phyloP scores from a whole-genome alignment of 176 grass and related monocot species.

The Triticum dicoccoides region DNA sequence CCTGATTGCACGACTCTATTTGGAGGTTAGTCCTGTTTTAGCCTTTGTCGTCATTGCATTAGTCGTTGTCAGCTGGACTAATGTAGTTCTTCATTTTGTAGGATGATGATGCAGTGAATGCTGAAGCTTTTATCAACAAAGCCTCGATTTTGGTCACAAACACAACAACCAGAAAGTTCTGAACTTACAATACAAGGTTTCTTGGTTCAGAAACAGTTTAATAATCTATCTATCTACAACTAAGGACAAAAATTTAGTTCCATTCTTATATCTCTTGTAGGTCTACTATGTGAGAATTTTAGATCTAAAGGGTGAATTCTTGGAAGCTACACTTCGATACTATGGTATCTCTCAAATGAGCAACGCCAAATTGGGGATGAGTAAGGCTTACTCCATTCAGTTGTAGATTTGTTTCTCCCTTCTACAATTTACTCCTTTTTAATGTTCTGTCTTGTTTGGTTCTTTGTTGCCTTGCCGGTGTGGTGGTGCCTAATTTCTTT shows the following conservation, averaged over 20 bases:
- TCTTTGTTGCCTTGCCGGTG: too few species aligned
- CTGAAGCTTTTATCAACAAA: conserved; percentile 95
- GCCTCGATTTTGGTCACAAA: conserved; percentile 83
- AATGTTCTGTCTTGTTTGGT: too few species aligned
- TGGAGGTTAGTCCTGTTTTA: conserved; percentile 53
- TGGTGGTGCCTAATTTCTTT: too few species aligned
- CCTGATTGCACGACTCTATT: conserved; percentile 23
- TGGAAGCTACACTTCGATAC: conserved; percentile 93
- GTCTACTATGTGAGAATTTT: conserved; percentile 52
- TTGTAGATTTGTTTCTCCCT: too few species aligned
- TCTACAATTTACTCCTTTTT: neutral
- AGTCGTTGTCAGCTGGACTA: neutral
- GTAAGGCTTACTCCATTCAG: conserved; percentile 42
- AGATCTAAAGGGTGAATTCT: conserved; percentile 90
- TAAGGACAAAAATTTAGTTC: neutral
- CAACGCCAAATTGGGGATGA: conserved; percentile 94
- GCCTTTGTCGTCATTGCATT: neutral
- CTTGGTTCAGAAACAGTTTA: neutral
- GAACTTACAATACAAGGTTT: conserved; percentile 54
- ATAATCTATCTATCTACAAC: neutral
- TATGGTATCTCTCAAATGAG: conserved; percentile 96
- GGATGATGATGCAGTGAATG: conserved; percentile 97
- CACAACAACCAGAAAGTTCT: conserved; percentile 49
- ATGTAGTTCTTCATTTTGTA: conserved; percentile 30
- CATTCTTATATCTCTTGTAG: neutral